Base-by-base conservation (phyloP, 805 yeast genomes). In the Metschnikowia drakensbergensis region DNA sequence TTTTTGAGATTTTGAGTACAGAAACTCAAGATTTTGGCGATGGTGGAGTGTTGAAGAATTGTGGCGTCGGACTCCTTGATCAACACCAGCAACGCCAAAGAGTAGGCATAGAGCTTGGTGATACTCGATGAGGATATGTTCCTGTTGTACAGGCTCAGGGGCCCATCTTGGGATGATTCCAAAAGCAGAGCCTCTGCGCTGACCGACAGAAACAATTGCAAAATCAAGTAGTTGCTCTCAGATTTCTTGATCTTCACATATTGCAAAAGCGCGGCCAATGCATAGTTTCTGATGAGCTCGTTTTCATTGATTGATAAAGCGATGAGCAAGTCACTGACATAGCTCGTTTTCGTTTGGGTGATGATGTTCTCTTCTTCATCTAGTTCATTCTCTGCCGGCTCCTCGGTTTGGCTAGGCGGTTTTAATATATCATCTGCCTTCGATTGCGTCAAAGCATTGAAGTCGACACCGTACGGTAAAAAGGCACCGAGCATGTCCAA, bases 1-100 rank as follows among this genome's bases (percentile, higher is more conserved):
- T 71, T 74, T 54, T 73, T 73, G 55, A 73, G 63, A 46, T 63
- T 68, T 46, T 73, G 77, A 7, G 77, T 73, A 53, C 77, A 73
- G 49, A 71, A 72, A 66, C 76, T 71, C 51, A 73, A 58, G 8
- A 72, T 60, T 46, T 71, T 70, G 22, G 72, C 71, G 22, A 72
- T 61, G 3, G 72, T 68, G 5, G 76, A 60, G 45, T 71, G 70
- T 49, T 71, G 76, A 5, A 73, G 55, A 11, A 64, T 50, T 1
- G 64, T 59, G 7, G 66, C 57, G 22, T 69, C 67, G 1, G 76
- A 64, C 38, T 67, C 71, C 47, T 63, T 68, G 17, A 73, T 58
- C 25, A 72, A 55, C 0, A 72, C 54, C 62, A 64, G 64, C 32
- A 73, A 58, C 1, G 69, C 66, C 37, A 73, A 60, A 1, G 76